Evolutionary conservation across 1,284 basidiomycete genomes (phyloP).

Genomic region (Athelia sp.): DNA sequence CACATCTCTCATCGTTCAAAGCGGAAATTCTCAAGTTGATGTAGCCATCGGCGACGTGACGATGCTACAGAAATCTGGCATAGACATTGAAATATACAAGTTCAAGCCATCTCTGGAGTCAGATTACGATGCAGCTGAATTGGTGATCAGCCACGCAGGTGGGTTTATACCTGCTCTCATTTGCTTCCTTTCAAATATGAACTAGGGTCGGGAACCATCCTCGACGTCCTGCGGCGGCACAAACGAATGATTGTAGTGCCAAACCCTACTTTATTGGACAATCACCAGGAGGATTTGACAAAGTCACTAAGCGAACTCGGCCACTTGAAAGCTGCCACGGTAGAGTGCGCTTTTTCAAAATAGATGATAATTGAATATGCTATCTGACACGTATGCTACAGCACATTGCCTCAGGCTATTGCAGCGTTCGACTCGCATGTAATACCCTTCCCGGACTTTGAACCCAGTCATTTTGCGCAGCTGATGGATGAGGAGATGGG

Average conservation of each 20-base stretch:
- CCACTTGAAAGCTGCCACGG: conserved; percentile 59
- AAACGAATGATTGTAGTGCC: conserved; percentile 86
- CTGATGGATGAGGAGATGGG: conserved; percentile 75
- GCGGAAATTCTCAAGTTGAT: conserved; percentile 53
- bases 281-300: conserved; percentile 92
- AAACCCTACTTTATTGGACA: conserved; percentile 85
- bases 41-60: conserved; percentile 18
- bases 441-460: conserved; percentile 61
- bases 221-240: conserved; percentile 75
- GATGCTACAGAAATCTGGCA: conserved; percentile 31
- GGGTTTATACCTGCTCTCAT: conserved; percentile 17
- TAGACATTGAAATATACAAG: conserved; percentile 61
- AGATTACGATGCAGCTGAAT: conserved; percentile 62
- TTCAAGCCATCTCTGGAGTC: conserved; percentile 70
- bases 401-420: conserved; percentile 51
- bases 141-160: conserved; percentile 95
- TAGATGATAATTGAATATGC: conserved; percentile 2
- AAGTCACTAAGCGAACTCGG: conserved; percentile 57
- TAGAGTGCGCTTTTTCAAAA: conserved; percentile 41
- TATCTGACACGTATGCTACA: conserved; percentile 22
- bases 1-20: conserved; percentile 63
- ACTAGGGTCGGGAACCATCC: conserved; percentile 91
- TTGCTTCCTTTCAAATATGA: not conserved
- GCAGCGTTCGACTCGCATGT: conserved; percentile 41
- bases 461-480: conserved; percentile 57